Percentiles rank a stretch among this genome's conserved stretches.
Conservation (phyloP, 2,329 filamentous ascomycete genomes). For the Aspergillus costaricaensis region DNA sequence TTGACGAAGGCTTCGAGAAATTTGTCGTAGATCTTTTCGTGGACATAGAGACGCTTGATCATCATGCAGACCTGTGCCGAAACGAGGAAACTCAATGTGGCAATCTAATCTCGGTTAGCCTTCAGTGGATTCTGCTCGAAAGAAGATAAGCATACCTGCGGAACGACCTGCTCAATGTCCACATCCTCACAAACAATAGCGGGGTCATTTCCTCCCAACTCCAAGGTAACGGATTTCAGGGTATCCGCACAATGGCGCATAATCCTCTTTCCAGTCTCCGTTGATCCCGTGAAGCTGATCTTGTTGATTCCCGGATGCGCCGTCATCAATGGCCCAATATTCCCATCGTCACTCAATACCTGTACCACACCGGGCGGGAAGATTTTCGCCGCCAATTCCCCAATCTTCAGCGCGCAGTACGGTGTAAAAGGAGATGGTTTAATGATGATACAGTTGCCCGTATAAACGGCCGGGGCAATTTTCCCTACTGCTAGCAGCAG, state of each 20-base stretch:
- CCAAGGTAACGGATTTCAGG: slow-evolving; percentile 56
- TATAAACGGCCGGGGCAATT: slow-evolving; percentile 50
- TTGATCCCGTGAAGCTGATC: slow-evolving; percentile 59
- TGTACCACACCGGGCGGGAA: slow-evolving; percentile 58
- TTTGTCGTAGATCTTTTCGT: slow-evolving; percentile 57
- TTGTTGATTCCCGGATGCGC: slow-evolving; percentile 55
- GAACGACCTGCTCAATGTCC: slow-evolving; percentile 45
- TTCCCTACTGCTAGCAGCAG: slow-evolving; percentile 49
- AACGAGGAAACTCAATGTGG: slow-evolving; percentile 50
- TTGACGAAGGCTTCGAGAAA: slow-evolving; percentile 51
- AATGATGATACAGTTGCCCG: slow-evolving; percentile 56
- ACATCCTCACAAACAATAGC: slow-evolving; percentile 54
- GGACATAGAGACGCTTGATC: slow-evolving; percentile 61
- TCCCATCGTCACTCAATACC: slow-evolving; percentile 53
- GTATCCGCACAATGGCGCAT: slow-evolving; percentile 51
- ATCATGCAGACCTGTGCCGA: slow-evolving; percentile 57
- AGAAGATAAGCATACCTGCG: background rate
- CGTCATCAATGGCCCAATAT: slow-evolving; percentile 54
- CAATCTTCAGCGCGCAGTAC: slow-evolving; percentile 57
- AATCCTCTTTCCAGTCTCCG: slow-evolving; percentile 51
- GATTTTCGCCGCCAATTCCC: slow-evolving; percentile 49
- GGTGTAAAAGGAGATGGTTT: slow-evolving; percentile 52
- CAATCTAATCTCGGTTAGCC: slow-evolving; percentile 27
- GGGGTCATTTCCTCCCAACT: slow-evolving; percentile 56
- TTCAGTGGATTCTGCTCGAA: no score